Evolutionary conservation across 2,329 filamentous ascomycete species (phyloP).

Genomic region (Hymenoscyphus scutula): DNA sequence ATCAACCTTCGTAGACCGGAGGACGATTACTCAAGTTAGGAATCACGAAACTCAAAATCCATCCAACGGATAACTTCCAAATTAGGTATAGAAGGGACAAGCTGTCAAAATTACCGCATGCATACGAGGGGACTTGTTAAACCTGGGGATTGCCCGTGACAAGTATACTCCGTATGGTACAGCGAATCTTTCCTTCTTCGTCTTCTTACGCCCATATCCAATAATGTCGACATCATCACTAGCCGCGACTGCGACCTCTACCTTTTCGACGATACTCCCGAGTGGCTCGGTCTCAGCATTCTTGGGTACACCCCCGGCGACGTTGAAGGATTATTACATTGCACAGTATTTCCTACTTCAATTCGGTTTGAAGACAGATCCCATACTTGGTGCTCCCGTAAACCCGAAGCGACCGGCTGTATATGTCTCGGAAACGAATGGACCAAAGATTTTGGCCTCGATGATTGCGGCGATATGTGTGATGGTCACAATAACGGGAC

Average conservation of each 20-base stretch:
- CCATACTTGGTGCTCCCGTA: background rate
- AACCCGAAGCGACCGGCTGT: background rate
- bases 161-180: too few species aligned
- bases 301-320: background rate
- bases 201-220: too few species aligned
- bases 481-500: background rate
- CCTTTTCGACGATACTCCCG: background rate
- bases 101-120: too few species aligned
- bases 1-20: background rate
- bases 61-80: background rate
- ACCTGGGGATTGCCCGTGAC: too few species aligned
- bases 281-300: constrained; percentile 1
- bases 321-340: constrained; percentile 2
- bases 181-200: too few species aligned
- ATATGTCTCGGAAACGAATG: constrained; percentile 1
- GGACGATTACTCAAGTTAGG: background rate
- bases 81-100: background rate
- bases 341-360: background rate
- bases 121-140: too few species aligned
- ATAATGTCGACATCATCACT: background rate
- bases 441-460: background rate
- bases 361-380: background rate
- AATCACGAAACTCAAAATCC: background rate
- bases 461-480: background rate
- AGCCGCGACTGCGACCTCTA: background rate